A percentile compares a stretch with the other conserved stretches of the same genome.
phyloP scores from a whole-genome alignment of 2,329 filamentous ascomycete species.

The Pochonia chlamydosporia region DNA sequence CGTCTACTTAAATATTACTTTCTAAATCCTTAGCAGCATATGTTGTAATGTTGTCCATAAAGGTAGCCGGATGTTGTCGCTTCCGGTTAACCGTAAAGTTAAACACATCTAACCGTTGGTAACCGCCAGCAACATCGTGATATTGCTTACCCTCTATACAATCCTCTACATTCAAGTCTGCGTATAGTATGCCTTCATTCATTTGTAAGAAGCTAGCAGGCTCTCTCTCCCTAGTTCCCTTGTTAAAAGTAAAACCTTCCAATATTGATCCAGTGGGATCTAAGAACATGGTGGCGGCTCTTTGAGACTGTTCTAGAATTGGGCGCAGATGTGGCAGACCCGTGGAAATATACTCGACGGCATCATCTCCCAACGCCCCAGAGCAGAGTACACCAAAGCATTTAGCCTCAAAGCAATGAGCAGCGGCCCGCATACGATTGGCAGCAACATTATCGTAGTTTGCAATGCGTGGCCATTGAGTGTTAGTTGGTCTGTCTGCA shows the following conservation, averaged over 20 bases:
- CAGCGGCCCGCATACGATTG: slow-evolving; percentile 45
- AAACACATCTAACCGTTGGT: slow-evolving; percentile 50
- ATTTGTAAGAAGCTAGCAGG: slow-evolving; percentile 32
- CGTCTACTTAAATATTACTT: too few relatives aligned
- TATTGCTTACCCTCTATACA: slow-evolving; percentile 52
- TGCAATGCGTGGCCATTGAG: neutral
- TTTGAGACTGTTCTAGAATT: slow-evolving; percentile 30
- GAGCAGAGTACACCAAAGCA: slow-evolving; percentile 48
- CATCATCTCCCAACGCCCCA: slow-evolving; percentile 33
- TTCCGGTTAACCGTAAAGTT: slow-evolving; percentile 40
- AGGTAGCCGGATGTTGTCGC: slow-evolving; percentile 27
- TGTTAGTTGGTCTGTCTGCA: accelerated
- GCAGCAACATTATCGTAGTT: slow-evolving; percentile 50
- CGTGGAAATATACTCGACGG: slow-evolving; percentile 26
- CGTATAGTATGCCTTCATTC: slow-evolving; percentile 44
- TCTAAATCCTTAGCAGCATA: too few relatives aligned
- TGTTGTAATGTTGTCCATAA: too few relatives aligned
- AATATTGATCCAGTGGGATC: slow-evolving; percentile 41
- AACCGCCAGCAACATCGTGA: slow-evolving; percentile 50
- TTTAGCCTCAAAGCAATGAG: slow-evolving; percentile 54
- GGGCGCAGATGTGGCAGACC: slow-evolving; percentile 22
- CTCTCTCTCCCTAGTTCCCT: slow-evolving; percentile 12
- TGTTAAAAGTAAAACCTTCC: slow-evolving; percentile 29
- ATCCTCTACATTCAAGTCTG: slow-evolving; percentile 41
- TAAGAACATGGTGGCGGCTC: slow-evolving; percentile 43